Evolutionary conservation across 2,329 filamentous ascomycete genomes (phyloP).

Genomic region (Phaeosphaeria sp.): DNA sequence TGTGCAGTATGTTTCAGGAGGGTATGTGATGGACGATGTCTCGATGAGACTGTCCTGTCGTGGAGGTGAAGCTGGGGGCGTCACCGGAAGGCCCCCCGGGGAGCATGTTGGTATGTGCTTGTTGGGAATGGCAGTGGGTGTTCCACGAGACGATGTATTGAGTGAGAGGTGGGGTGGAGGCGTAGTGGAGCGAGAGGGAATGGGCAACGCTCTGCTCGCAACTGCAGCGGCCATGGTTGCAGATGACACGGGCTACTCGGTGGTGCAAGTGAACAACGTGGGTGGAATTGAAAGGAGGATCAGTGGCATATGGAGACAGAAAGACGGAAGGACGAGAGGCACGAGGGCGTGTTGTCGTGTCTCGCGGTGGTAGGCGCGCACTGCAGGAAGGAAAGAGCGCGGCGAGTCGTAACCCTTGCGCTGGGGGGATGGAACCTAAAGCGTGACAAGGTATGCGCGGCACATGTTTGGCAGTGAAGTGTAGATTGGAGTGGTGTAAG

Average conservation of each 20-base stretch:
- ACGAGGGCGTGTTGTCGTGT: conserved; percentile 15
- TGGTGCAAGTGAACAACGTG: conserved; percentile 35
- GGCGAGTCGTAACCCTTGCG: conserved; percentile 16
- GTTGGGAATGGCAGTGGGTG: conserved; percentile 74
- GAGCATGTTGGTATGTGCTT: conserved; percentile 90
- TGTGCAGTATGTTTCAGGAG: conserved; percentile 69
- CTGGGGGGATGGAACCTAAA: conserved; percentile 29
- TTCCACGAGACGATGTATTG: conserved; percentile 62
- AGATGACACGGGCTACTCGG: conserved; percentile 12
- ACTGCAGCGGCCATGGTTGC: conserved; percentile 52
- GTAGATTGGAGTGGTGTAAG: conserved; percentile 5
- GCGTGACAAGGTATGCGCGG: conserved; percentile 25
- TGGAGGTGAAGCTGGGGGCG: conserved; percentile 65
- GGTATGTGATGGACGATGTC: conserved; percentile 75
- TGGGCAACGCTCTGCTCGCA: conserved; percentile 44
- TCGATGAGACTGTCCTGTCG: conserved; percentile 62
- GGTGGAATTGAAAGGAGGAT: neutral
- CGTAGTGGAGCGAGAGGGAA: conserved; percentile 47
- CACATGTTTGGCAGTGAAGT: conserved; percentile 20
- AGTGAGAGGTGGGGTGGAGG: conserved; percentile 64
- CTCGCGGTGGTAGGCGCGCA: neutral
- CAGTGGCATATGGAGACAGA: conserved; percentile 11
- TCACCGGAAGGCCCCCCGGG: conserved; percentile 69
- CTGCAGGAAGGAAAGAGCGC: conserved; percentile 15
- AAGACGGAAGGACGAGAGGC: conserved; percentile 12